Percentiles rank a stretch among this genome's conserved stretches.
Evolutionary conservation across 805 yeast species (phyloP).

Genomic region (Candida quercuum): DNA sequence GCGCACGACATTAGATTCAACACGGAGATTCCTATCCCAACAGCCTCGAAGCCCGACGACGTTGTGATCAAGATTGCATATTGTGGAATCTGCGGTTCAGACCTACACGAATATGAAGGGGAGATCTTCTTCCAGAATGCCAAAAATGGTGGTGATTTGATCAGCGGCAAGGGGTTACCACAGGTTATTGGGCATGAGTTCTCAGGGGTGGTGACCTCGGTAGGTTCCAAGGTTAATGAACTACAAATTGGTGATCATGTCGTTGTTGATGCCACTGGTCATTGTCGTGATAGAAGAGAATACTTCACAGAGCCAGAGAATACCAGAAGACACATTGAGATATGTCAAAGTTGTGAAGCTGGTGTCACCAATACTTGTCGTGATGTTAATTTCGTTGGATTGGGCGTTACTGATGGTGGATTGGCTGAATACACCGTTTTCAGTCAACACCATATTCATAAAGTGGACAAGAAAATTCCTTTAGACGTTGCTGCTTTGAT

Average conservation of each 20-base stretch:
- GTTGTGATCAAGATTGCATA: constrained; percentile 37
- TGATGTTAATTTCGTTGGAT: constrained; percentile 38
- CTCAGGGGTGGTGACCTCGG: constrained; percentile 50
- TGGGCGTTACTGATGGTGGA: constrained; percentile 46
- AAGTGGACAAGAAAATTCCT: constrained; percentile 35
- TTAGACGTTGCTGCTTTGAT: constrained; percentile 51
- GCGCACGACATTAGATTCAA: constrained; percentile 32
- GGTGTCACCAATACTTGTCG: constrained; percentile 43
- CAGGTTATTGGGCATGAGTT: constrained; percentile 59
- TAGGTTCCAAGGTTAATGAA: constrained; percentile 43
- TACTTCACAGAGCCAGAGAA: constrained; percentile 23
- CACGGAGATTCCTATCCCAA: constrained; percentile 29
- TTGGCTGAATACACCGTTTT: constrained; percentile 40
- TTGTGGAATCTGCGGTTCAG: constrained; percentile 63
- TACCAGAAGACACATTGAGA: constrained; percentile 16
- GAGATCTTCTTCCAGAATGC: constrained; percentile 59
- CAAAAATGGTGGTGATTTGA: constrained; percentile 26
- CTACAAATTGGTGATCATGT: constrained; percentile 51
- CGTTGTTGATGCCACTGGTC: constrained; percentile 46
- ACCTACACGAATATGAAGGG: constrained; percentile 52
- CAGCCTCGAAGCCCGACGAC: constrained; percentile 32
- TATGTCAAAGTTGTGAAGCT: constrained; percentile 38
- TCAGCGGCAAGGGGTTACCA: constrained; percentile 38
- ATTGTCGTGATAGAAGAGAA: constrained; percentile 33
- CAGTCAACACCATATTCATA: constrained; percentile 32